Base-by-base conservation (phyloP, 2,329 filamentous ascomycete genomes). In the Nemania diffusa region DNA sequence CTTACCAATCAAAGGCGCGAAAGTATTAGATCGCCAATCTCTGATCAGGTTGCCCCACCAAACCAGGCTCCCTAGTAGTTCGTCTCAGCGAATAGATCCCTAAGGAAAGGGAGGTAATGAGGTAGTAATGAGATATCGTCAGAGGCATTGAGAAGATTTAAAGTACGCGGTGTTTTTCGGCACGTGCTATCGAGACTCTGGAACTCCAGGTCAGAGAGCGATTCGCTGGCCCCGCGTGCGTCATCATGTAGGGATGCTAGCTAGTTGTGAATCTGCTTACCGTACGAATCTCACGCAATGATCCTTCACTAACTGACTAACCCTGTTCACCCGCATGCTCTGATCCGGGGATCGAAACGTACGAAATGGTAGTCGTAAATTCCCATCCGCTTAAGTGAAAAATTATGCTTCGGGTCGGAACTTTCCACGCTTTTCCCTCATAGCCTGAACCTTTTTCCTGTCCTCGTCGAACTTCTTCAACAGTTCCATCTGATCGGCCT, bases 391-490 rank as follows among this genome's bases (percentile, higher is more conserved):
- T 26, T 29, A 27, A 62, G 63, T 62, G 37, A 46, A n/a, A 67
- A n/a, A 64, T 81, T 76, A 83, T 9, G 77, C 75, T 72, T 86
- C 83, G 1, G 84, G 84, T 76, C 83, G 83, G 74, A 91, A 87
- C 76, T 84, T 89, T 22, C 88, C 86, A 76, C 87, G 87, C 80
- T 88, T 86, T 78, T 86, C 86, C 79, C 87, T 89, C 89, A 94
- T 90, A 64, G 88, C 88, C 73, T 86, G 84, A 53, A 96, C 86
- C 80, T 88, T 91, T 81, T 82, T 88, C 80, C 86, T 87, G 81
- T 96, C 92, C 78, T 92, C 89, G 76, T 94, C 91, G 78, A 96
- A 97, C 75, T 85, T 84, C 80, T 84, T 89, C 72, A 92, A 80
- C 78, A 96, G 78, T 74, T 90, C 86, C 50, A 86, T 84, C 78